These are phyloP conservation scores for Lepidium didymum DNA, from an alignment of 345 rosid genomes.

Conservation along the genomic window DNA sequence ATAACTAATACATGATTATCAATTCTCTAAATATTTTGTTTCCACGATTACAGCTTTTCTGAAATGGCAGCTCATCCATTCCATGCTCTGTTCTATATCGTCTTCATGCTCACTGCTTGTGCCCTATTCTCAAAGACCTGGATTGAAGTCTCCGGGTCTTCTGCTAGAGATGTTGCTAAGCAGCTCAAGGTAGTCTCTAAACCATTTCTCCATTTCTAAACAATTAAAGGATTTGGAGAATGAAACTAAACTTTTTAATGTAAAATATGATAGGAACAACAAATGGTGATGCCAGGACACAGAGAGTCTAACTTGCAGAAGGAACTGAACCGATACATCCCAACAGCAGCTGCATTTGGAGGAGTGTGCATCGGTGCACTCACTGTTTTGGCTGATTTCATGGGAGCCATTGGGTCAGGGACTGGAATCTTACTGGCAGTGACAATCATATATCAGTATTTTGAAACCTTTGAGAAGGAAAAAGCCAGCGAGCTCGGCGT, in stretches of 20 bases:
- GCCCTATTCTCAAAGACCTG: constrained; percentile 76
- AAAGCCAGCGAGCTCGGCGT: constrained; percentile 74
- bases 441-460: constrained; percentile 63
- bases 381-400: constrained; percentile 66
- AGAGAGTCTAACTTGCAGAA: constrained; percentile 64
- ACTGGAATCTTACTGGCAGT: constrained; percentile 73
- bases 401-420: constrained; percentile 79
- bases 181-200: constrained; percentile 55
- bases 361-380: constrained; percentile 79
- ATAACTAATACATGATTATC: not conserved
- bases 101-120: constrained; percentile 73
- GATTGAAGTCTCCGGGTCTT: constrained; percentile 80
- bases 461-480: constrained; percentile 70
- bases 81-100: constrained; percentile 67
- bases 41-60: constrained; percentile 37
- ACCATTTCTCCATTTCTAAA: not conserved
- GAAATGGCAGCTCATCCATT: constrained; percentile 77
- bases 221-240: not conserved
- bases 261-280: constrained; percentile 52
- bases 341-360: constrained; percentile 73
- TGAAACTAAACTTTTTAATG: not conserved
- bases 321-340: constrained; percentile 69
- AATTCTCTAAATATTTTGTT: not conserved
- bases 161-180: constrained; percentile 73
- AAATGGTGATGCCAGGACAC: constrained; percentile 85